Evolutionary conservation across 1,139 yeast genomes (phyloP).

Genomic region (Geotrichum restrictum): DNA sequence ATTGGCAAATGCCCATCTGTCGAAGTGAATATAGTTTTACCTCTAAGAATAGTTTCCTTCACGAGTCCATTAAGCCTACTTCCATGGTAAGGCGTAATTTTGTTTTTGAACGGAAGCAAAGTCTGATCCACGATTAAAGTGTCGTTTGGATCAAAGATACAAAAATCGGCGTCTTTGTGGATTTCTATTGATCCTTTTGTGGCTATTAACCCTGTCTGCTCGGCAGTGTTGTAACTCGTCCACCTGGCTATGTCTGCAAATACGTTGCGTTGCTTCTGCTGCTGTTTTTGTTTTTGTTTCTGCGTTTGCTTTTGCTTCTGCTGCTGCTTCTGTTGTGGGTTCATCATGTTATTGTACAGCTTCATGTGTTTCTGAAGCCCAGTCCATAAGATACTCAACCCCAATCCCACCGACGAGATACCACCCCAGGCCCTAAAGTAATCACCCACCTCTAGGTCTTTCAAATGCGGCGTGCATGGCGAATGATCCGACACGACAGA

Average conservation of each 20-base stretch:
- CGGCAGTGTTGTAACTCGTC: conserved; percentile 80
- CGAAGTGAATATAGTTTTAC: conserved; percentile 58
- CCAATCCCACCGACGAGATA: conserved; percentile 88
- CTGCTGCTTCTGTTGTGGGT: not conserved
- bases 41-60: conserved; percentile 72
- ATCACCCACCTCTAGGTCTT: conserved; percentile 77
- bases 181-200: conserved; percentile 64
- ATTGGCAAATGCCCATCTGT: conserved; percentile 54
- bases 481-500: conserved; percentile 94
- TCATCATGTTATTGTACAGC: not conserved
- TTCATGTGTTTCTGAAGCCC: conserved; percentile 52
- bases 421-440: conserved; percentile 97
- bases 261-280: conserved; percentile 23
- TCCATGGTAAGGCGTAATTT: conserved; percentile 82
- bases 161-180: conserved; percentile 86
- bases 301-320: too few relatives aligned
- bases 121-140: conserved; percentile 55
- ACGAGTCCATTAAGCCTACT: conserved; percentile 65
- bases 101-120: conserved; percentile 71
- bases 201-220: conserved; percentile 73
- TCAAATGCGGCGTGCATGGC: conserved; percentile 89
- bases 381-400: conserved; percentile 74
- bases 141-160: conserved; percentile 66
- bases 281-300: not conserved
- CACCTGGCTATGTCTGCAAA: conserved; percentile 65